Evolutionary conservation across 495 filamentous ascomycete species (phyloP).

Genomic region (Podospora comata): DNA sequence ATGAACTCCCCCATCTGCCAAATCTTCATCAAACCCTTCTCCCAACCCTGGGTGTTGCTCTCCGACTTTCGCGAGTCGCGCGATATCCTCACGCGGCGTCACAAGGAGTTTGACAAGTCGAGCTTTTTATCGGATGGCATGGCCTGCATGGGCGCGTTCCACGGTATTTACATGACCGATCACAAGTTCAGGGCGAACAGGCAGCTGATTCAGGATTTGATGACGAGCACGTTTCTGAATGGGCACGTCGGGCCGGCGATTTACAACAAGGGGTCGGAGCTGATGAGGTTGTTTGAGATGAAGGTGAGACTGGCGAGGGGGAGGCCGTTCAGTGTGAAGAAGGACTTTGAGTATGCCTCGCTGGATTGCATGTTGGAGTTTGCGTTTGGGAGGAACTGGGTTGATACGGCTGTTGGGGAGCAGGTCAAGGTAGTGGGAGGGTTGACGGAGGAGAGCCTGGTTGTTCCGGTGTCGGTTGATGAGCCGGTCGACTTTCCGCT

Average conservation of each 20-base stretch:
- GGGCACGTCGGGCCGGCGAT: not conserved
- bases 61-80: slow-evolving; percentile 28
- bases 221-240: slow-evolving; percentile 6
- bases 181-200: slow-evolving; percentile 24
- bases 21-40: slow-evolving; percentile 7
- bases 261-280: not conserved
- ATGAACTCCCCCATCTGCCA: slow-evolving; percentile 1
- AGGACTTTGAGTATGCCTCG: not conserved
- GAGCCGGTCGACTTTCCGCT: not conserved
- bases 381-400: not conserved
- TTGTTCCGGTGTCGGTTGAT: not conserved
- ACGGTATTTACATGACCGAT: slow-evolving; percentile 16
- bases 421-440: not conserved
- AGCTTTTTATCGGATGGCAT: slow-evolving; percentile 28
- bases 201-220: slow-evolving; percentile 7
- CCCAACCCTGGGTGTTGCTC: not conserved
- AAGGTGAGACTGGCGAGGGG: slow-evolving; percentile 4
- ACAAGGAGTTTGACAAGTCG: slow-evolving; percentile 42
- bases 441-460: not conserved
- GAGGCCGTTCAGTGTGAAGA: not conserved
- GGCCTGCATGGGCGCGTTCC: slow-evolving; percentile 16
- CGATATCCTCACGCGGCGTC: slow-evolving; percentile 41
- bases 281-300: not conserved
- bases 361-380: slow-evolving; percentile 1
- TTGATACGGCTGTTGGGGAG: not conserved